phyloP scores from a whole-genome alignment of 257 asterid genomes.

The Craterostigma plantagineum region DNA sequence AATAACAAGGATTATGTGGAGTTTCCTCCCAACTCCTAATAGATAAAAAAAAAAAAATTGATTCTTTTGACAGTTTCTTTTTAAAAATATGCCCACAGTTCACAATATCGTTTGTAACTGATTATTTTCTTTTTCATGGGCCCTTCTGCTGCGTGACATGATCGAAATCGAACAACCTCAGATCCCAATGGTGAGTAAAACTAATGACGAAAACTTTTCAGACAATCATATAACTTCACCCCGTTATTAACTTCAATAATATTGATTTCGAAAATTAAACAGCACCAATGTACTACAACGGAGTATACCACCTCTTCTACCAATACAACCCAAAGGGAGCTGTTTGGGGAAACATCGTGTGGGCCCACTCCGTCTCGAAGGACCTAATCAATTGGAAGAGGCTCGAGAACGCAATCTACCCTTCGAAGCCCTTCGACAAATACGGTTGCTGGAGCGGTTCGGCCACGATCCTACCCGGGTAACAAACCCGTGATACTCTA shows the following conservation, averaged over 20 bases:
- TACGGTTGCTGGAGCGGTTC: conserved; percentile 75
- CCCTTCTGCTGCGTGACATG: neutral
- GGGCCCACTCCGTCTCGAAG: conserved; percentile 75
- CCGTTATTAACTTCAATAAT: no score
- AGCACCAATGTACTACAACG: conserved; percentile 81
- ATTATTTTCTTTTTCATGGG: neutral
- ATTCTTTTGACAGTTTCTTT: no score
- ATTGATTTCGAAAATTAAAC: no score
- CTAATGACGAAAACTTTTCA: neutral
- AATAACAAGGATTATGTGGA: no score
- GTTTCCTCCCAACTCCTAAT: no score
- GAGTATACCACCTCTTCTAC: conserved; percentile 69
- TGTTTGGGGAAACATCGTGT: conserved; percentile 54
- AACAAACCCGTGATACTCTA: conserved; percentile 49
- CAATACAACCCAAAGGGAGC: conserved; percentile 74
- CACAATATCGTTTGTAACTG: neutral
- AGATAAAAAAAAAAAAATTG: no score
- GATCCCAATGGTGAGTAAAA: conserved; percentile 51
- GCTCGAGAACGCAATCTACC: conserved; percentile 39
- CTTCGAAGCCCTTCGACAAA: conserved; percentile 44
- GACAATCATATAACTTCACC: no score
- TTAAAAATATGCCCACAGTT: no score
- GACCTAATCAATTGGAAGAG: conserved; percentile 58
- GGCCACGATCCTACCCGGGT: conserved; percentile 52
- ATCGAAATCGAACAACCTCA: conserved; percentile 13